Evolutionary conservation across 2,329 filamentous ascomycete species (phyloP).

Genomic region (Waltergamsia citrina): DNA sequence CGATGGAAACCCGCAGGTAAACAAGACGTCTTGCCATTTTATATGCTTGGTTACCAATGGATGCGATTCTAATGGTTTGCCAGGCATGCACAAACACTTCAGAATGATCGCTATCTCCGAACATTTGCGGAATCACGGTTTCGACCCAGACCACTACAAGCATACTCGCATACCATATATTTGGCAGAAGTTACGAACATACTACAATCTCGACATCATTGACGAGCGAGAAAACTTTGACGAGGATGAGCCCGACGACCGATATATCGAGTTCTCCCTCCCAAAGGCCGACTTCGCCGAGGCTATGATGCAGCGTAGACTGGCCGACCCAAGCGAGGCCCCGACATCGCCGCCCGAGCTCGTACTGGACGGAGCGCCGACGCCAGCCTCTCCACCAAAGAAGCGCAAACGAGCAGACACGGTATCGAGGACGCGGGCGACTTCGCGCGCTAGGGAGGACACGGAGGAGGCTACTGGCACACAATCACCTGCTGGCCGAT

Average conservation of each 20-base stretch:
- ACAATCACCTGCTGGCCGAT: conserved; percentile 20
- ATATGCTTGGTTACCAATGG: too few species aligned
- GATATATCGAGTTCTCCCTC: conserved; percentile 58
- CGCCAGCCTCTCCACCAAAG: conserved; percentile 12
- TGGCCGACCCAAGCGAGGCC: conserved; percentile 36
- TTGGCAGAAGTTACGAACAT: conserved; percentile 74
- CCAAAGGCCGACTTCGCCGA: conserved; percentile 37
- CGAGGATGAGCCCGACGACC: conserved; percentile 47
- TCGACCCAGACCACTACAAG: conserved; percentile 56
- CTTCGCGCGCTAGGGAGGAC: conserved; percentile 39
- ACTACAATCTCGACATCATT: conserved; percentile 79
- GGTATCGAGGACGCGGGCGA: conserved; percentile 24
- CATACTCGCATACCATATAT: conserved; percentile 89
- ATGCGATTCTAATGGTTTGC: too few species aligned
- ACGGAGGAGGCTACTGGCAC: conserved; percentile 35
- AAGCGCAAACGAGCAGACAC: conserved; percentile 33
- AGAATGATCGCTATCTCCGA: conserved; percentile 81
- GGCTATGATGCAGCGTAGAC: conserved; percentile 33
- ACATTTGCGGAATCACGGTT: conserved; percentile 70
- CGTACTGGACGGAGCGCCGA: conserved; percentile 17
- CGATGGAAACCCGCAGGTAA: conserved; percentile 91
- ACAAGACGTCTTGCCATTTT: too few species aligned
- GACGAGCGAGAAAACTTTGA: conserved; percentile 73
- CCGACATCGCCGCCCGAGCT: conserved; percentile 34
- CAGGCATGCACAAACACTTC: conserved; percentile 90